Percentiles rank a stretch among this genome's conserved stretches.
phyloP scores from a whole-genome alignment of 345 rosid genomes.

The Noccaea caerulescens region DNA sequence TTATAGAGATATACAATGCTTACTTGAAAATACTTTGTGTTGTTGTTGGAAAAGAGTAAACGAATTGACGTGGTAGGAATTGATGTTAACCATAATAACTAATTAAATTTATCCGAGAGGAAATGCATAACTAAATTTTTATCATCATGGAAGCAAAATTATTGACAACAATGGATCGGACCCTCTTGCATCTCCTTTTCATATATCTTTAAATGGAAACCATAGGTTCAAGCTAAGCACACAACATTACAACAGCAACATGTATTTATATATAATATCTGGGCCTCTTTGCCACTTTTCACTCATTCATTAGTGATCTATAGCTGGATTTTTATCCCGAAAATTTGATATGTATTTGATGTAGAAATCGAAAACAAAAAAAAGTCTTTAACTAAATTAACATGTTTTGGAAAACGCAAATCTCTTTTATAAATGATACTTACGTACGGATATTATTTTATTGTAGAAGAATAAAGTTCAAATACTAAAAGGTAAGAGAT shows the following conservation, averaged over 20 bases:
- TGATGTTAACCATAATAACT: conserved; percentile 21
- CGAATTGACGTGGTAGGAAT: conserved; percentile 40
- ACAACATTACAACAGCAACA: conserved; percentile 38
- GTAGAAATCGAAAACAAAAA: neutral
- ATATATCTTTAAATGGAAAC: conserved; percentile 57
- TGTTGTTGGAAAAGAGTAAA: conserved; percentile 14
- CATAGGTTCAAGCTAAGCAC: conserved; percentile 55
- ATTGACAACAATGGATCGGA: conserved; percentile 39
- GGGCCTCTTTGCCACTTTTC: conserved; percentile 38
- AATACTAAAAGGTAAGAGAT: neutral
- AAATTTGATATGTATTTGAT: conserved; percentile 5
- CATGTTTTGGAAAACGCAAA: conserved; percentile 7
- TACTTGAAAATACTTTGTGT: conserved; percentile 1
- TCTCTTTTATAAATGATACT: neutral
- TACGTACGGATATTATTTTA: neutral
- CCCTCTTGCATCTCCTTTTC: conserved; percentile 50
- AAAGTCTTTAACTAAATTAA: neutral
- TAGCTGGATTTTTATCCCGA: conserved; percentile 29
- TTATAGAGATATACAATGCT: neutral
- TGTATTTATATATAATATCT: conserved; percentile 36
- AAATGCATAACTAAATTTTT: conserved; percentile 43
- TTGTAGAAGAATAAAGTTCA: neutral
- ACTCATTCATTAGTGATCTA: conserved; percentile 35
- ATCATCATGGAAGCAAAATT: conserved; percentile 47
- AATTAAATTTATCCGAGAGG: neutral